Evolutionary conservation across 768 basidiomycete genomes (phyloP), one percentile per base, ranked within the genome.

Genomic region (Russula sp.): DNA sequence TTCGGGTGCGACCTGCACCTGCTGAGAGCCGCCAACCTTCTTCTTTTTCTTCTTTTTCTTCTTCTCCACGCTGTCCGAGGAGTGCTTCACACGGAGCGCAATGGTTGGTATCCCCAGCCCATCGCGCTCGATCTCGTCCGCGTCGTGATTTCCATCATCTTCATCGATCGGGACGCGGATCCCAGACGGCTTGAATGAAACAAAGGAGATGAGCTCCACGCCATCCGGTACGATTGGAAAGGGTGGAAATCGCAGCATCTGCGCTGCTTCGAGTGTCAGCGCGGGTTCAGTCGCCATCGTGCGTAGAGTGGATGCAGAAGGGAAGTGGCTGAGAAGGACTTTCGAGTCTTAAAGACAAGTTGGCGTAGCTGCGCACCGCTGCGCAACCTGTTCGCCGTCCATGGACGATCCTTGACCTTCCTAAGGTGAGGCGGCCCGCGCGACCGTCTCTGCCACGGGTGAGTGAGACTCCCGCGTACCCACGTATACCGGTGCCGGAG

Each of bases 61-160:
- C 52, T 82, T 83, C 73, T 84, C 86, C 62, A 82, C 81, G 59
- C 73, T 71, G 60, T 87, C 85, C 4, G 77, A 79, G 1, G 70
- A 65, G 68, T 91, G 89, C 55, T 78, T 80, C 39, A 75, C 74
- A 34, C 72, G 72, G 59, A 89, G 73, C 42, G 75, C 70, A 27
- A 91, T 74, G 13, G 91, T 91, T 0, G 85, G 84, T 57, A 90
- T 82, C 10, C 86, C 88, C 1, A 81, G 70, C 0, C 80, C 82
- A 70, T 93, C 90, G 55, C 82, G 73, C 73, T 92, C 89, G 37
- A 75, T 71, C 10, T 79, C 77, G 4, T 72, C 62, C 27, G n/a
- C 45, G 6, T 10, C 14, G 2, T 8, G 22, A 14, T 35, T 73
- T 1, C 72, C 70, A 5, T 66, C 69, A n/a, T 71, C 66, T 0